Percentiles rank a stretch among this genome's conserved stretches.
Evolutionary conservation across 257 asterid genomes (phyloP).

Genomic region (Leptodermis oblonga): DNA sequence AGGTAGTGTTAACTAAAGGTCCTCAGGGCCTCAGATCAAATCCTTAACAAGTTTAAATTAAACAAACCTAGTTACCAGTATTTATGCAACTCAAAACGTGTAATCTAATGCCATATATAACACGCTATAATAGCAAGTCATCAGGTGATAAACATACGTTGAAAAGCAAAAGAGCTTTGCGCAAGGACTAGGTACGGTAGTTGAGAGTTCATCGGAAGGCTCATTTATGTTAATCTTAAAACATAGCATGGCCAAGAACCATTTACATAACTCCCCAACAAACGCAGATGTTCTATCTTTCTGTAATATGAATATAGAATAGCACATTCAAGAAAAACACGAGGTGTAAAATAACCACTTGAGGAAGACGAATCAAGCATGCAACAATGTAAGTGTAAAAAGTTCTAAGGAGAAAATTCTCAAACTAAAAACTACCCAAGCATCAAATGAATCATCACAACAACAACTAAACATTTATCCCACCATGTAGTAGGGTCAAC

Average conservation of each 20-base stretch:
- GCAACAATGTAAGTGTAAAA: background rate
- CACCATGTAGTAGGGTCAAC: too few species aligned
- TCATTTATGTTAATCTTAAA: background rate
- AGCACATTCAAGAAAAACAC: background rate
- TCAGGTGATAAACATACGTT: background rate
- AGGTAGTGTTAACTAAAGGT: background rate
- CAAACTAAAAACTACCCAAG: background rate
- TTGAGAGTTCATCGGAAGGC: background rate
- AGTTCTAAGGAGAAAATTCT: background rate
- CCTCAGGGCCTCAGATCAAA: background rate
- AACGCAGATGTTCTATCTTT: background rate
- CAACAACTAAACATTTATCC: too few species aligned
- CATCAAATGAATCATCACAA: background rate
- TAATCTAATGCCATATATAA: background rate
- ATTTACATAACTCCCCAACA: background rate
- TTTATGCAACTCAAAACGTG: background rate
- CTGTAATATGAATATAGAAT: background rate
- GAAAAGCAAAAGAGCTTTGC: background rate
- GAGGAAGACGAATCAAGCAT: background rate
- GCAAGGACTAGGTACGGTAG: background rate
- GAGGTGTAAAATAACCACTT: background rate
- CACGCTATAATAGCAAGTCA: background rate
- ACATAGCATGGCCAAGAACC: background rate
- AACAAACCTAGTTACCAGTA: background rate
- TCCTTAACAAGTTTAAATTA: background rate